A percentile compares a stretch with the other conserved stretches of the same genome.
Evolutionary conservation across 2,329 filamentous ascomycete genomes (phyloP).

Genomic region (Sordariomycetes sp.): DNA sequence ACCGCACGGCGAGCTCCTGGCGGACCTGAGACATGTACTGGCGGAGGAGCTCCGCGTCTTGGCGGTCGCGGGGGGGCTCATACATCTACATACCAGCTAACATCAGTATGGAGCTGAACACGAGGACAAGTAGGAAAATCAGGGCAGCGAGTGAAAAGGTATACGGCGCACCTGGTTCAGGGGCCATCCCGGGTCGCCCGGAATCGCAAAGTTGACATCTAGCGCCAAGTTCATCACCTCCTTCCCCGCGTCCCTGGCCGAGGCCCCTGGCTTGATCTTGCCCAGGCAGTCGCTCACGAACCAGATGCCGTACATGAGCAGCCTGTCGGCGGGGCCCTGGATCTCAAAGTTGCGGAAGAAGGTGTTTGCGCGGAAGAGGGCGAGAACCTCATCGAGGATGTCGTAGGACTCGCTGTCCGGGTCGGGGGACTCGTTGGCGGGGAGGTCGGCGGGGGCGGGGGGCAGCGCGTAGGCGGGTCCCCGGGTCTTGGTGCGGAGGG

Average conservation of each 20-base stretch:
- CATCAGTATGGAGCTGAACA: neutral
- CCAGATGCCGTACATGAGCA: slow-evolving; percentile 92
- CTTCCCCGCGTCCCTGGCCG: slow-evolving; percentile 46
- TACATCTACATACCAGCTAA: slow-evolving; percentile 50
- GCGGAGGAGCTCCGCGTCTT: slow-evolving; percentile 77
- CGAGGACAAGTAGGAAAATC: neutral
- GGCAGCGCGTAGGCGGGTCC: slow-evolving; percentile 86
- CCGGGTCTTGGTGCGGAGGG: slow-evolving; percentile 85
- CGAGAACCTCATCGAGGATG: slow-evolving; percentile 84
- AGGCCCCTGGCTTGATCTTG: slow-evolving; percentile 70
- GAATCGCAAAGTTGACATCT: slow-evolving; percentile 85
- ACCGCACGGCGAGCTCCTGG: slow-evolving; percentile 73
- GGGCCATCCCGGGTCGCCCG: slow-evolving; percentile 84
- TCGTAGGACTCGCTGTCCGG: slow-evolving; percentile 90
- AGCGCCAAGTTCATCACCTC: slow-evolving; percentile 83
- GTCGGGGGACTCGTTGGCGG: slow-evolving; percentile 53
- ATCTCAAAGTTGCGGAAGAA: slow-evolving; percentile 99
- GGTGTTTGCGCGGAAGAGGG: slow-evolving; percentile 92
- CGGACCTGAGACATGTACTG: slow-evolving; percentile 88
- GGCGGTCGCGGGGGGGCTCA: slow-evolving; percentile 72
- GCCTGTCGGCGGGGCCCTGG: slow-evolving; percentile 84
- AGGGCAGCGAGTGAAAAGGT: neutral
- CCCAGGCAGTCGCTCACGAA: slow-evolving; percentile 83
- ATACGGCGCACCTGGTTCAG: slow-evolving; percentile 59
- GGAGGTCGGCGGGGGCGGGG: slow-evolving; percentile 39